These are phyloP conservation scores for Epichloe sp. DNA, from an alignment of 2,329 filamentous ascomycete genomes.

Conservation along the genomic window DNA sequence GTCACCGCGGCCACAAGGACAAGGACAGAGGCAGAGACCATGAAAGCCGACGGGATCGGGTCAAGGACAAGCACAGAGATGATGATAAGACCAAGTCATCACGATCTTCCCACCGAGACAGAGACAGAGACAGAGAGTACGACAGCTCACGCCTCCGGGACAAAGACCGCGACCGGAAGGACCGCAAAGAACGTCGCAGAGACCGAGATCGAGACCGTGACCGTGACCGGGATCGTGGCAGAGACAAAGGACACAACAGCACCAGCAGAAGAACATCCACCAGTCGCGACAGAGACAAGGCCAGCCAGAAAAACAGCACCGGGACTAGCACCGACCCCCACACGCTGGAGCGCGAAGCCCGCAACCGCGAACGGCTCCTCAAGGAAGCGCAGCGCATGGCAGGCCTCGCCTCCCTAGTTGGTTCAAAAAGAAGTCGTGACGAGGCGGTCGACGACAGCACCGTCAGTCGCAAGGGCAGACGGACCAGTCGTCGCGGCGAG, in stretches of 20 bases:
- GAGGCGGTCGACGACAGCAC: constrained; percentile 26
- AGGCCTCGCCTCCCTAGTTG: constrained; percentile 32
- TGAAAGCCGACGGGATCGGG: constrained; percentile 29
- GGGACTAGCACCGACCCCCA: constrained; percentile 38
- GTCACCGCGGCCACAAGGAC: constrained; percentile 49
- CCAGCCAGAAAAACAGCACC: constrained; percentile 9
- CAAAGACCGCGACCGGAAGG: constrained; percentile 23
- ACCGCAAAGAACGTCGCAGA: constrained; percentile 23
- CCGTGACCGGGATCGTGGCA: constrained; percentile 14
- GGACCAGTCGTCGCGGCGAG: constrained; percentile 35
- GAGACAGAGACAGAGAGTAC: constrained; percentile 26
- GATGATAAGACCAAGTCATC: constrained; percentile 27
- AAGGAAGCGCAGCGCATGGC: constrained; percentile 57
- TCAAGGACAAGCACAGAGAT: constrained; percentile 31
- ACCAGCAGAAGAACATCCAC: constrained; percentile 22
- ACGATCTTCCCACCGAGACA: constrained; percentile 28
- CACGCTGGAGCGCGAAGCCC: constrained; percentile 54
- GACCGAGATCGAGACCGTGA: constrained; percentile 15
- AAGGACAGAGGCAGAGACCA: constrained; percentile 37
- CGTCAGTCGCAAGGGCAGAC: constrained; percentile 22
- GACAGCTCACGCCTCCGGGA: constrained; percentile 23
- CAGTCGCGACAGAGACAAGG: constrained; percentile 23
- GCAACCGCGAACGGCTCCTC: constrained; percentile 51
- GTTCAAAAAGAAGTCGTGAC: constrained; percentile 38
- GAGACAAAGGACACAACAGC: constrained; percentile 15